phyloP scores from a whole-genome alignment of 352 stramenopile genomes.

The Phytophthora fragariaefolia region DNA sequence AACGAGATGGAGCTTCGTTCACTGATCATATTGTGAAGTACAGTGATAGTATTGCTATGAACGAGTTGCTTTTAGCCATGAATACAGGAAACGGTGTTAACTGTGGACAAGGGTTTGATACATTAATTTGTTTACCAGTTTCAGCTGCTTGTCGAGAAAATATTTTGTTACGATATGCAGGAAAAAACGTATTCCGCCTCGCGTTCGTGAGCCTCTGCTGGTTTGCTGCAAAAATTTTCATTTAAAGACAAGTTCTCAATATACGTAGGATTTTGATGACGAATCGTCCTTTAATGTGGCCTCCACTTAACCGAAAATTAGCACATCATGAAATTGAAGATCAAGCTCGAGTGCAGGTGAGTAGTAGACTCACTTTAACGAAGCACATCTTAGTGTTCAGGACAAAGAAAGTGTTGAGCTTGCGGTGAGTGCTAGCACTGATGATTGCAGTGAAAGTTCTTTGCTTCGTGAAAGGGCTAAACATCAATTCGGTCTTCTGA shows the following conservation, averaged over 20 bases:
- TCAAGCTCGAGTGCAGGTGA: neutral
- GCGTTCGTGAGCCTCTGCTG: neutral
- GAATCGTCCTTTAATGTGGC: neutral
- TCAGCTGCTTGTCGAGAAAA: neutral
- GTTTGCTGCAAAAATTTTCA: neutral
- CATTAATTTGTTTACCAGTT: neutral
- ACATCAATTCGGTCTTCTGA: neutral
- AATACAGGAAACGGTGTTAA: neutral
- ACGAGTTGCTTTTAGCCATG: neutral
- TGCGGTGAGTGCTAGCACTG: neutral
- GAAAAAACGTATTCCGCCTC: neutral
- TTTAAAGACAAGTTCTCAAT: neutral
- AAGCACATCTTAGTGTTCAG: neutral
- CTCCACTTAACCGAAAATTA: neutral
- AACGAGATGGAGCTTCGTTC: neutral
- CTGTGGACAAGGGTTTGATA: neutral
- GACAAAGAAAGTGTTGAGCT: neutral
- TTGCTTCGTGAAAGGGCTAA: neutral
- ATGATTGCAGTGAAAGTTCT: neutral
- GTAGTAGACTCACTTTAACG: neutral
- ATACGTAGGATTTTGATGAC: neutral
- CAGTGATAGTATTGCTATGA: neutral
- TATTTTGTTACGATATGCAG: neutral
- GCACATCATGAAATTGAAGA: neutral
- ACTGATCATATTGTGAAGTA: neutral